These are phyloP conservation scores for Fusarium continuum DNA, from an alignment of 2,329 filamentous ascomycete species.

Conservation along the genomic window DNA sequence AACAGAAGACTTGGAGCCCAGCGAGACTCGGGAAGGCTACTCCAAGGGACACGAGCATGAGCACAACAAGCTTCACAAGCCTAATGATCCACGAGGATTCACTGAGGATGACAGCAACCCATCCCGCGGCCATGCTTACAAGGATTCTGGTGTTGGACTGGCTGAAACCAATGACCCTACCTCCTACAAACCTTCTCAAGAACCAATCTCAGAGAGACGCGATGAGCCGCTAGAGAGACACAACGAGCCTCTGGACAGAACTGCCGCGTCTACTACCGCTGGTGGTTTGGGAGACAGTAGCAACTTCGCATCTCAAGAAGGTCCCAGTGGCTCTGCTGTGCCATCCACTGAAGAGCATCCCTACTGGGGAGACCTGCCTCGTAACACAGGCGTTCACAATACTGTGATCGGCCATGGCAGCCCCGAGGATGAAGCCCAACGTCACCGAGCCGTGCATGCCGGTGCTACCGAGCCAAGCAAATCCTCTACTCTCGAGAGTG, in stretches of 20 bases:
- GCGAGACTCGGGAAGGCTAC: slow-evolving; percentile 2
- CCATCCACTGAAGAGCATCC: slow-evolving; percentile 20
- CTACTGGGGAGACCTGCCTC: slow-evolving; percentile 35
- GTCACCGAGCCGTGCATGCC: slow-evolving; percentile 1
- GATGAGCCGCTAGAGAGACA: neutral
- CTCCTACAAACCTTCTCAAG: neutral
- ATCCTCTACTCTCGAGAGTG: slow-evolving; percentile 1
- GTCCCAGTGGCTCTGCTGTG: neutral
- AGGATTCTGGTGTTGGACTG: slow-evolving; percentile 26
- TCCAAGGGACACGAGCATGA: slow-evolving; percentile 16
- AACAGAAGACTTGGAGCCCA: slow-evolving; percentile 23
- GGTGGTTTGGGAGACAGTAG: neutral
- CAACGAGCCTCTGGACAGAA: neutral
- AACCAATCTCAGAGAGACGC: slow-evolving; percentile 5
- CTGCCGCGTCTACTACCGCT: neutral
- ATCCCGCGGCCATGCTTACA: slow-evolving; percentile 16
- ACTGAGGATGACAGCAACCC: slow-evolving; percentile 1
- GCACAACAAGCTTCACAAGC: slow-evolving; percentile 37
- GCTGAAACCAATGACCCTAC: slow-evolving; percentile 3
- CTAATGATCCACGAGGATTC: slow-evolving; percentile 29
- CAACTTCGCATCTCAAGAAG: neutral
- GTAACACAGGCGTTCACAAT: slow-evolving; percentile 12
- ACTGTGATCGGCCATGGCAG: slow-evolving; percentile 25
- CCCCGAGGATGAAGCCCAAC: slow-evolving; percentile 8
- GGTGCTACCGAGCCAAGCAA: neutral